Evolutionary conservation across 306 rosid species (phyloP), one percentile per base, ranked within the genome.

Genomic region (Cicer cuneatum): DNA sequence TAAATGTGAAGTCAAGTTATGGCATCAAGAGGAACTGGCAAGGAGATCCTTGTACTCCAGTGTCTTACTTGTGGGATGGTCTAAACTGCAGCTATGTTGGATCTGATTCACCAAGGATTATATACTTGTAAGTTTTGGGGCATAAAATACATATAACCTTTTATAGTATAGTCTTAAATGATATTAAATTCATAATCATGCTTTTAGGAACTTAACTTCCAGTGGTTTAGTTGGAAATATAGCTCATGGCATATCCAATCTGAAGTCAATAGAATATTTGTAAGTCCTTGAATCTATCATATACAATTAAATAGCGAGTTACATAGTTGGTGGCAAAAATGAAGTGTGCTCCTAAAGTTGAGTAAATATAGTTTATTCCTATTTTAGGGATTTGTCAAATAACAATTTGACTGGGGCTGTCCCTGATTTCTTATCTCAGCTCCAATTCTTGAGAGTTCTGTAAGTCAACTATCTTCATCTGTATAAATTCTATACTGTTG

Each of bases 11-110:
- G 69, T 79, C 76, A 79, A 8, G 7, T 8, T 79, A 83, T 75
- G 79, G 69, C 40, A 83, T 83, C 63, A 75, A 79, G 79, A 79
- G 84, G 72, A 83, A 83, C 57, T 83, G 84, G 87, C 76, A 80
- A 45, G 87, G 79, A 66, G 87, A 83, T 63, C 87, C 84, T 65
- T 83, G 87, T 75, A 21, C 35, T 43, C 82, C 82, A 51, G 6
- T 2, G 33, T 12, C 43, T 14, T 71, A 71, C 69, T 48, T 72
- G 65, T 83, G 87, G 87, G 73, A 83, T 3, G 87, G 87, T 71
- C 12, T 83, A 58, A 71, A 79, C 63, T 83, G 87, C 76, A 79
- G 82, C 73, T 35, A 75, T 71, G 72, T 21, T 71, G 84, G 66
- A 58, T 71, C 79, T 71, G 58, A 2, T 53, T 33, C 82, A 11